Percentiles rank a stretch among this genome's conserved stretches.
These are phyloP conservation scores for Lantana camara DNA, from an alignment of 257 asterid species.

Conservation along the genomic window DNA sequence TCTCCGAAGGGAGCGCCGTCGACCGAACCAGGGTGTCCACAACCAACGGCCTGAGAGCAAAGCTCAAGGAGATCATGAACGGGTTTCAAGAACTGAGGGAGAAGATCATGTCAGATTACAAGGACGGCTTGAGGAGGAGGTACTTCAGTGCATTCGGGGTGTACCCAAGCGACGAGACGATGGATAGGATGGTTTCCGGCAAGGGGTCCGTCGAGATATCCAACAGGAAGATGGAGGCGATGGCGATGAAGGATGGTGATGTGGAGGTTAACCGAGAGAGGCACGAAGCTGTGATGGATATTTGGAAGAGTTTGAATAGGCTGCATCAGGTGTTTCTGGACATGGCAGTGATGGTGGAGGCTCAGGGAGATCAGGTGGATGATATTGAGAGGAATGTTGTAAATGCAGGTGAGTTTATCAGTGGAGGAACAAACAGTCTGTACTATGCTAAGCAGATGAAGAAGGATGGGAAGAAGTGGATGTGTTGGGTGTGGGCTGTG, in stretches of 20 bases:
- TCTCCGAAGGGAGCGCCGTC: conserved; percentile 60
- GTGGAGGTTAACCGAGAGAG: conserved; percentile 60
- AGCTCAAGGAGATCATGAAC: conserved; percentile 69
- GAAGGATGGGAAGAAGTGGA: conserved; percentile 48
- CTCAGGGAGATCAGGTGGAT: conserved; percentile 69
- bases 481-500: conserved; percentile 63
- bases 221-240: conserved; percentile 35
- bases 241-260: background rate
- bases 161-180: conserved; percentile 58
- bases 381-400: conserved; percentile 71
- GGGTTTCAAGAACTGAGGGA: conserved; percentile 71
- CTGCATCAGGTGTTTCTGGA: conserved; percentile 93
- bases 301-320: conserved; percentile 78
- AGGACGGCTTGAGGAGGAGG: conserved; percentile 66
- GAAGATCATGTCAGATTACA: conserved; percentile 62
- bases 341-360: conserved; percentile 82
- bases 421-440: conserved; percentile 77
- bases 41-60: conserved; percentile 59
- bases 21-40: conserved; percentile 72
- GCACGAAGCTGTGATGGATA: conserved; percentile 83
- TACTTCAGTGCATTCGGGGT: conserved; percentile 67
- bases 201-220: conserved; percentile 46
- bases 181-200: conserved; percentile 63
- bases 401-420: conserved; percentile 63
- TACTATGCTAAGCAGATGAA: conserved; percentile 76